Base-by-base conservation (phyloP, 176 grass and related monocot species). In the Poa annua region DNA sequence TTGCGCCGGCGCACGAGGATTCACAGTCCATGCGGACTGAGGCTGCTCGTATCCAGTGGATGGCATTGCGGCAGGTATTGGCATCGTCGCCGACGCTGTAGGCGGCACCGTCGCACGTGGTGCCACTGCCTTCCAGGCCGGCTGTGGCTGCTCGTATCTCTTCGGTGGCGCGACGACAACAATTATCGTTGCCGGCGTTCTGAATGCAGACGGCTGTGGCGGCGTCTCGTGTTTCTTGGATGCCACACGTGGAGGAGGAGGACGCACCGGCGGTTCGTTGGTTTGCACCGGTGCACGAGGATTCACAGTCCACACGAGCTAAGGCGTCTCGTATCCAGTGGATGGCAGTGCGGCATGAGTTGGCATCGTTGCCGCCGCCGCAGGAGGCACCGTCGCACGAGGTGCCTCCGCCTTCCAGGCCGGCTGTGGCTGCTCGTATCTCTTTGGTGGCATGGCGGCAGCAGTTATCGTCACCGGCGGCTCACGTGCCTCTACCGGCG, bases 211-310 rank as follows among this genome's bases (percentile, higher is more conserved):
- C 17, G 62, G 62, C 19, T 38, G 68, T 11, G 16, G 11, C 48
- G 41, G 42, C 5, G 44, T 29, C 60, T 80, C 60, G 59, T 79
- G 20, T 48, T 42, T 79, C 15, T 49, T 79, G 44, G 26, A 24
- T 6, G 44, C 11, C 17, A 50, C 42, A 20, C 11, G 26, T 19
- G 60, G 25, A 66, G 61, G 20, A 20, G 9, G 32, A 20, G 16
- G 32, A 11, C 13, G 64, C 34, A 20, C 64, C 24, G 1, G 48
- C 33, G 14, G 49, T 35, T 39, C 50, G 32, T 69, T 41, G 36
- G 66, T 35, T 38, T 36, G 66, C 19, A 11, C 66, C 19, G 19
- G 19, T 16, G 33, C 16, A 53, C 51, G 6, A 53, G 51, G 51
- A 6, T 15, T 14, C 54, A 57, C 3, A 11, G 1, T 11, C 44